phyloP scores from a whole-genome alignment of 176 grass and related monocot genomes.

The Lolium multiflorum region DNA sequence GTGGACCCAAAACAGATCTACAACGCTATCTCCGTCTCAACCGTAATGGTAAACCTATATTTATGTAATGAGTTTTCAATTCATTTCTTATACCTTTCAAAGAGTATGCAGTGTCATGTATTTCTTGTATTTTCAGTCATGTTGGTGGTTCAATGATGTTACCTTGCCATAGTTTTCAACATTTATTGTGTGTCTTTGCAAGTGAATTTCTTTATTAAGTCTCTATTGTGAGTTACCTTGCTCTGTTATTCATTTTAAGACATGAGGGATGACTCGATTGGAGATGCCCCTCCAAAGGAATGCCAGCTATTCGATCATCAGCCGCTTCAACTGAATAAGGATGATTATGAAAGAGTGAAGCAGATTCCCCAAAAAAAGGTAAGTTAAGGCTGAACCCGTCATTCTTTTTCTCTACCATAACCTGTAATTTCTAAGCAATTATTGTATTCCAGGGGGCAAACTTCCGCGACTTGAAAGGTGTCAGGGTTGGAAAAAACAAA shows the following conservation, averaged over 20 bases:
- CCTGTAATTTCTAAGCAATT: not conserved
- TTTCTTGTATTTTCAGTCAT: too few relatives aligned
- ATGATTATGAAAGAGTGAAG: slow-evolving; percentile 53
- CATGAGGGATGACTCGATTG: slow-evolving; percentile 41
- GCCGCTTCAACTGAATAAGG: slow-evolving; percentile 46
- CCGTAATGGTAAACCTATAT: slow-evolving; percentile 11
- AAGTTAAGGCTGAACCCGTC: not conserved
- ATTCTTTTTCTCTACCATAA: not conserved
- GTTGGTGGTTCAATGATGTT: not conserved
- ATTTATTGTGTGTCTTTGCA: not conserved
- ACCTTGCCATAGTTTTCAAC: not conserved
- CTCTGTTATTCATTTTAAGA: slow-evolving; percentile 31
- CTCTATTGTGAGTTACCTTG: too few relatives aligned
- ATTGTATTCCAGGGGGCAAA: too few relatives aligned
- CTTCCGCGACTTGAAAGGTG: too few relatives aligned
- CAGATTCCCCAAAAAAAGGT: slow-evolving; percentile 60
- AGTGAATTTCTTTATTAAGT: not conserved
- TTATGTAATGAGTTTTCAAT: too few relatives aligned
- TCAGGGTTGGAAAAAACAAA: too few relatives aligned
- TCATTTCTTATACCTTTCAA: too few relatives aligned
- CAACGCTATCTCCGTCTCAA: slow-evolving; percentile 56
- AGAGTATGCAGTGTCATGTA: too few relatives aligned
- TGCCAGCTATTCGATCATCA: slow-evolving; percentile 57
- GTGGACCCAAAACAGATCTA: slow-evolving; percentile 47
- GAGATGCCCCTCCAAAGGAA: not conserved